Evolutionary conservation across 2,329 filamentous ascomycete genomes (phyloP).

Genomic region (Pyrenophora seminiperda): DNA sequence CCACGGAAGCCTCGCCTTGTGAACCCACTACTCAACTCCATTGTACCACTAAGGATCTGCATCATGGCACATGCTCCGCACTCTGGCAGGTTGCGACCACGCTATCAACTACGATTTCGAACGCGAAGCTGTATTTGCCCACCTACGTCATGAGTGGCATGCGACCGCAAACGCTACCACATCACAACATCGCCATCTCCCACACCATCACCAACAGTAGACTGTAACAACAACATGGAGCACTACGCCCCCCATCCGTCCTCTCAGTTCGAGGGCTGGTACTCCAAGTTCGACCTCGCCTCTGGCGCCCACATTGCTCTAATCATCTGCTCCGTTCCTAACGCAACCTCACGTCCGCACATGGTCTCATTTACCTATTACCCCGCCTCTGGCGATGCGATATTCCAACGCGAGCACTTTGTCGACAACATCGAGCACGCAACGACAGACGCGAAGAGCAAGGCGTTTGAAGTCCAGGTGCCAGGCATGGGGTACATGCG

Average conservation of each 20-base stretch:
- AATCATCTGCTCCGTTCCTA: slow-evolving; percentile 55
- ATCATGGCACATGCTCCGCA: too few species aligned
- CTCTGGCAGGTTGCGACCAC: too few species aligned
- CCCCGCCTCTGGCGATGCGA: slow-evolving; percentile 38
- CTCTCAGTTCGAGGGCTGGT: slow-evolving; percentile 57
- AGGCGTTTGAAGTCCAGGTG: slow-evolving; percentile 50
- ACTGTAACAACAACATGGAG: slow-evolving; percentile 41
- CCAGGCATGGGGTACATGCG: slow-evolving; percentile 50
- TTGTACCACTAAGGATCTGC: too few species aligned
- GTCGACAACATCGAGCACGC: slow-evolving; percentile 48
- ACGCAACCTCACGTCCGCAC: slow-evolving; percentile 48
- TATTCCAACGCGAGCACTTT: slow-evolving; percentile 53
- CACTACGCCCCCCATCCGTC: slow-evolving; percentile 51
- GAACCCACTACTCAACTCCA: too few species aligned
- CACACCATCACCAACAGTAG: neutral
- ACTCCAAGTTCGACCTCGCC: slow-evolving; percentile 56
- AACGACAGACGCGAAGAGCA: slow-evolving; percentile 29
- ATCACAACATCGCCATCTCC: neutral
- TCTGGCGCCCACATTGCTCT: slow-evolving; percentile 54
- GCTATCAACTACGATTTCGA: too few species aligned
- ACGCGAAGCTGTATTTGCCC: neutral
- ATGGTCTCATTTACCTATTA: slow-evolving; percentile 59
- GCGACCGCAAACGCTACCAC: neutral
- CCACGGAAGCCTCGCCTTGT: too few species aligned
- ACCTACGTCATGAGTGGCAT: slow-evolving; percentile 30